Evolutionary conservation across 2,329 filamentous ascomycete genomes (phyloP).

Genomic region (Huntiella bhutanensis): DNA sequence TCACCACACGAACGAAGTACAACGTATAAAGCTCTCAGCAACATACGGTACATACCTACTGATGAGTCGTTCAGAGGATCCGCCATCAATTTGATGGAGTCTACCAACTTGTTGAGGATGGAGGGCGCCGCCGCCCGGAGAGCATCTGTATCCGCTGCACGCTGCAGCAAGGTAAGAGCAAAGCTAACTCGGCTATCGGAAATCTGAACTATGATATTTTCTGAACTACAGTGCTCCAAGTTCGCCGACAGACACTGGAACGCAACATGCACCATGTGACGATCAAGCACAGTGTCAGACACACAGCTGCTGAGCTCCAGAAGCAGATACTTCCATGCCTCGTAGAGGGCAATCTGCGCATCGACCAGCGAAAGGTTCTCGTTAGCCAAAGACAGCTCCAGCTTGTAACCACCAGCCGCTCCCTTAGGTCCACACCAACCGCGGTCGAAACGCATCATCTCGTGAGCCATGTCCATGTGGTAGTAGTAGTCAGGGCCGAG

Average conservation of each 20-base stretch:
- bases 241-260: constrained; percentile 66
- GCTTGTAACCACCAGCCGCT: constrained; percentile 51
- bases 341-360: constrained; percentile 70
- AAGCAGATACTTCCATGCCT: constrained; percentile 76
- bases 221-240: constrained; percentile 48
- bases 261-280: constrained; percentile 54
- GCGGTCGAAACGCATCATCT: constrained; percentile 57
- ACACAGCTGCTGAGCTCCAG: constrained; percentile 58
- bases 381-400: constrained; percentile 75
- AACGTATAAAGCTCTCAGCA: constrained; percentile 73
- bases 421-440: constrained; percentile 50
- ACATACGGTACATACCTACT: constrained; percentile 57
- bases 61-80: constrained; percentile 33
- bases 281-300: constrained; percentile 36
- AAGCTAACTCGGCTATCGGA: constrained; percentile 61
- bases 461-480: constrained; percentile 53
- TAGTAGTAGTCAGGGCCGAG: constrained; percentile 73
- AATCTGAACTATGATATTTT: constrained; percentile 65
- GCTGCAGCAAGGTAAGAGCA: constrained; percentile 64
- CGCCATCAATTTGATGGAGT: constrained; percentile 33
- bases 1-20: constrained; percentile 47
- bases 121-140: constrained; percentile 32
- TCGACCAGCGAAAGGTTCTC: constrained; percentile 81
- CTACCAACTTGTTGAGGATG: constrained; percentile 31
- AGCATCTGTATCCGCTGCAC: constrained; percentile 42